Base-by-base conservation (phyloP, 306 rosid species). In the Rosa persica region DNA sequence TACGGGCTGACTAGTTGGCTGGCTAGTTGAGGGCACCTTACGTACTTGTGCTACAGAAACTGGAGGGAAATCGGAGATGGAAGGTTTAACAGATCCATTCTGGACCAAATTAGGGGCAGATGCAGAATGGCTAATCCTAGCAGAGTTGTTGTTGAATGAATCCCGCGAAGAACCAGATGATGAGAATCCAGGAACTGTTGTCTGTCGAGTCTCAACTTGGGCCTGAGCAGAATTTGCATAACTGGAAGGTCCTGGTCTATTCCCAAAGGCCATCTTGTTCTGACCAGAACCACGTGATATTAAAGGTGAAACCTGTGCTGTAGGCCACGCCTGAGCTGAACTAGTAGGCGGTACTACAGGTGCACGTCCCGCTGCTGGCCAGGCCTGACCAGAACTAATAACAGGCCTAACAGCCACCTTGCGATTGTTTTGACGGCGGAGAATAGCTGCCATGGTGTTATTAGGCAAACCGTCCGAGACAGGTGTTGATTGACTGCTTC, bases 371-470 rank as follows among this genome's bases (percentile, higher is more conserved):
- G 95, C 87, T 40, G 87, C 88, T 57, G 98, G 88, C 98, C 97
- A 91, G 77, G 86, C 97, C 83, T 89, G 89, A 55, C 86, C 89
- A 72, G 92, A 76, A 84, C 86, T 85, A 71, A 85, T 60, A 80
- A 86, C 70, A 66, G 70, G 70, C 70, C 38, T 66, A 38, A 38
- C 88, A 75, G 90, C 76, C 52, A 78, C 89, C 38, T 83, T 91
- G 66, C 78, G 85, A 20, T 86, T 86, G 76, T 82, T 84, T 77
- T 85, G 83, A 61, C 84, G 87, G 46, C 93, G 97, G 76, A 95
- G 92, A 79, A n/a, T n/a, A n/a, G 94, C 94, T 44, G 99, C 99
- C 99, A 95, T 89, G 38, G 87, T 86, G 74, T 86, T 91, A 57
- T 73, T 84, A 30, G 93, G 86, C 23, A 89, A 80, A 80, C 82